Evolutionary conservation across 2,329 filamentous ascomycete species (phyloP).

Genomic region (Neospermospora avenae): DNA sequence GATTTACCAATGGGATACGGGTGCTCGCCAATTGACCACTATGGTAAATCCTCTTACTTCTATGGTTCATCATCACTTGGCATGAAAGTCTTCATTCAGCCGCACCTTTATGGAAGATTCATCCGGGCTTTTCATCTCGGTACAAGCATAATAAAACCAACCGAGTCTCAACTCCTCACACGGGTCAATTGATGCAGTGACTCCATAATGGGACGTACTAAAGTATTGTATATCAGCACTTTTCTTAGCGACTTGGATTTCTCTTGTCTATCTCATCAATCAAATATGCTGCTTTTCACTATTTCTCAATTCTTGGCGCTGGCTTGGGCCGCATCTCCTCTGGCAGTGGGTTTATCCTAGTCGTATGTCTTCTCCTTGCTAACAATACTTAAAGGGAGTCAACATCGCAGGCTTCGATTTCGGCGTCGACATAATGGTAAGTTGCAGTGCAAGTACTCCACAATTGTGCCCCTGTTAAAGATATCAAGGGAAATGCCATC

Average conservation of each 20-base stretch:
- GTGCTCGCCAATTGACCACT: no score
- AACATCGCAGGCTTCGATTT: constrained; percentile 31
- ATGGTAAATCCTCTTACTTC: not conserved
- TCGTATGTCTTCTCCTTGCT: not conserved
- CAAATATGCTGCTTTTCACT: constrained; percentile 14
- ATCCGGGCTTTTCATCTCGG: not conserved
- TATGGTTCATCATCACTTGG: not conserved
- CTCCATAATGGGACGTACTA: no score
- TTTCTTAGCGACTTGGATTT: no score
- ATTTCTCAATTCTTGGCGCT: constrained; percentile 7
- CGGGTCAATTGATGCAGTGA: no score
- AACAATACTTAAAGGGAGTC: constrained; percentile 17
- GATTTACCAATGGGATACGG: no score
- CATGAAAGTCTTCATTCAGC: constrained; percentile 1
- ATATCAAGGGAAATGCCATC: constrained; percentile 18
- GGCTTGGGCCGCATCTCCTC: constrained; percentile 15
- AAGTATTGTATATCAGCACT: no score
- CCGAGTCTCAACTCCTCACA: no score
- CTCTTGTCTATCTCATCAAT: constrained; percentile 2
- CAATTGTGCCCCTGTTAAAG: not conserved
- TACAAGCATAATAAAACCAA: constrained; percentile 11
- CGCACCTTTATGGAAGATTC: not conserved
- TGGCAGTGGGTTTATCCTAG: constrained; percentile 15
- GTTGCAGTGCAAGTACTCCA: not conserved
- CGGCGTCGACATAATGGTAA: constrained; percentile 24